These are phyloP conservation scores for Paxillus ammoniavirescens DNA, from an alignment of 768 basidiomycete species.

Conservation along the genomic window DNA sequence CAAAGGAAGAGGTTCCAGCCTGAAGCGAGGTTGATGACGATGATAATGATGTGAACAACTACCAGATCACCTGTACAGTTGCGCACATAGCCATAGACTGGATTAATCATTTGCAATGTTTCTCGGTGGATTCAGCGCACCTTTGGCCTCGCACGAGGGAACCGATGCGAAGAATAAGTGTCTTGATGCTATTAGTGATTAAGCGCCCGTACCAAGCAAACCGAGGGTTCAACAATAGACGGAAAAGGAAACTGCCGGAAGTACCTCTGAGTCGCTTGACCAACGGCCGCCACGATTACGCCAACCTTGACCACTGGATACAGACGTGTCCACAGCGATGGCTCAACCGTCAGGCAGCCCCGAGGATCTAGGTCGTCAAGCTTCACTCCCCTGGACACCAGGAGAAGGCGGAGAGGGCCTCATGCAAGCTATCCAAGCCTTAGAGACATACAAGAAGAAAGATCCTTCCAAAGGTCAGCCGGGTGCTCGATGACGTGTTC, in stretches of 20 bases:
- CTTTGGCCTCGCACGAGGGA: too few species aligned
- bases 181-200: too few species aligned
- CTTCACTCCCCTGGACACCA: slow-evolving; percentile 31
- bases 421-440: slow-evolving; percentile 60
- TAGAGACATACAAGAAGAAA: slow-evolving; percentile 87
- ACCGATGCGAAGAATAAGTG: too few species aligned
- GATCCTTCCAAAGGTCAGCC: slow-evolving; percentile 71
- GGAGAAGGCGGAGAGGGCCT: slow-evolving; percentile 31
- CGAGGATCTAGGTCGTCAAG: slow-evolving; percentile 32
- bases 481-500: background rate
- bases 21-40: background rate
- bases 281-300: background rate
- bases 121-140: background rate
- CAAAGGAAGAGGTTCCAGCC: background rate
- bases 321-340: slow-evolving; percentile 16
- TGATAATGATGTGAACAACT: background rate
- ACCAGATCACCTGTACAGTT: background rate
- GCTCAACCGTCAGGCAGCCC: slow-evolving; percentile 32
- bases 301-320: slow-evolving; percentile 2
- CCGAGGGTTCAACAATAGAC: too few species aligned
- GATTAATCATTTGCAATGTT: background rate
- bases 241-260: too few species aligned
- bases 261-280: background rate
- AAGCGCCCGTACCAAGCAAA: too few species aligned
- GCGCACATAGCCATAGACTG: background rate